These are phyloP conservation scores for Dioscorea zingiberensis DNA, from an alignment of 106 monocot genomes.

Conservation along the genomic window DNA sequence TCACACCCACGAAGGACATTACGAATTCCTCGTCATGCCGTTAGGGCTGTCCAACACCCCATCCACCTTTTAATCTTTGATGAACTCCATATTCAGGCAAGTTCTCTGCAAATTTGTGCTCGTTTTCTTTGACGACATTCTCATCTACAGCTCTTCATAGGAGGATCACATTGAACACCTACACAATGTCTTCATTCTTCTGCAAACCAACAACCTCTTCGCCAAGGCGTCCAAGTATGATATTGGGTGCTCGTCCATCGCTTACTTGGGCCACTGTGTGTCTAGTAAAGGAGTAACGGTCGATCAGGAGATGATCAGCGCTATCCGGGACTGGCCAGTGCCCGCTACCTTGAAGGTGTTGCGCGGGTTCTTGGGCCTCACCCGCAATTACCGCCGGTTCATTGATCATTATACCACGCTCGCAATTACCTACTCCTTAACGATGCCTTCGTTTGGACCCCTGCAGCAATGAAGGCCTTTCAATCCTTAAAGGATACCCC, in stretches of 20 bases:
- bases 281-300: too few species aligned
- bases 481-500: background rate
- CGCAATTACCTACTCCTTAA: background rate
- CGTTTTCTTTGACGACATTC: too few species aligned
- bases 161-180: conserved; percentile 3
- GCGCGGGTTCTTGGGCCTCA: conserved; percentile 10
- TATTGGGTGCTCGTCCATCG: background rate
- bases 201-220: background rate
- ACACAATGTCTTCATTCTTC: background rate
- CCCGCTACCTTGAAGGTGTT: background rate
- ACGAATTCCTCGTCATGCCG: too few species aligned
- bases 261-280: background rate
- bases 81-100: too few species aligned
- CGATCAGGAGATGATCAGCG: background rate
- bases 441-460: conserved; percentile 5
- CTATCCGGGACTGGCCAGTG: too few species aligned
- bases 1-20: too few species aligned
- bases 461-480: background rate
- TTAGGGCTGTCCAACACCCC: too few species aligned
- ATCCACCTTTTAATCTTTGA: too few species aligned
- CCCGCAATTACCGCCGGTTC: conserved; percentile 10
- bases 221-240: background rate
- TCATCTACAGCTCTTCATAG: too few species aligned
- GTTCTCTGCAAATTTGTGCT: too few species aligned
- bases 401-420: background rate